Evolutionary conservation across 495 filamentous ascomycete genomes (phyloP).

Genomic region (Aspergillus avenaceus): DNA sequence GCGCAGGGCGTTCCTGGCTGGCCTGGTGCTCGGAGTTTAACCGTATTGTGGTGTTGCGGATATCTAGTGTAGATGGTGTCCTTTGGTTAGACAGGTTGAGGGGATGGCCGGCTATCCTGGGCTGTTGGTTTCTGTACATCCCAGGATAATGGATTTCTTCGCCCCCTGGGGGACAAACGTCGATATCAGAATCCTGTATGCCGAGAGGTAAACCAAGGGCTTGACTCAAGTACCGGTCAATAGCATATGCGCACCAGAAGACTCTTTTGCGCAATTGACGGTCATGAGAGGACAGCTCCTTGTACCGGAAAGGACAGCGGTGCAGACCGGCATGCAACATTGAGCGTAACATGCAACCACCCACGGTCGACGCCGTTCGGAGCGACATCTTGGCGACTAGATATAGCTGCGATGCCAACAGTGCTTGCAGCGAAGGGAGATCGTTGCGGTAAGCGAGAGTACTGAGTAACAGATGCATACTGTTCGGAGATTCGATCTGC

Average conservation of each 20-base stretch:
- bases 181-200: slow-evolving; percentile 40
- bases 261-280: slow-evolving; percentile 40
- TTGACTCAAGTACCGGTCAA: slow-evolving; percentile 47
- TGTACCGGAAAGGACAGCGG: slow-evolving; percentile 40
- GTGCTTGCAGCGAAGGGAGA: slow-evolving; percentile 33
- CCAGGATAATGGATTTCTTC: slow-evolving; percentile 28
- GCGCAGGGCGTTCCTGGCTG: background rate
- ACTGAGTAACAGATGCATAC: slow-evolving; percentile 25
- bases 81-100: background rate
- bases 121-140: background rate
- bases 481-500: slow-evolving; percentile 24
- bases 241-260: slow-evolving; percentile 49
- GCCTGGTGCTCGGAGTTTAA: background rate
- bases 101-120: background rate
- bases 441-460: slow-evolving; percentile 31
- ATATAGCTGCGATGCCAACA: slow-evolving; percentile 34
- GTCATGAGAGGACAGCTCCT: slow-evolving; percentile 37
- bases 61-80: background rate
- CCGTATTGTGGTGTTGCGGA: background rate
- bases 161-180: slow-evolving; percentile 34
- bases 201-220: slow-evolving; percentile 41
- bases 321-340: slow-evolving; percentile 40
- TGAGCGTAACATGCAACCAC: slow-evolving; percentile 36
- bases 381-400: slow-evolving; percentile 38
- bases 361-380: slow-evolving; percentile 34